Evolutionary conservation across 106 monocot genomes (phyloP), one percentile per base, ranked within the genome.

Genomic region (Phalaenopsis aphrodite): DNA sequence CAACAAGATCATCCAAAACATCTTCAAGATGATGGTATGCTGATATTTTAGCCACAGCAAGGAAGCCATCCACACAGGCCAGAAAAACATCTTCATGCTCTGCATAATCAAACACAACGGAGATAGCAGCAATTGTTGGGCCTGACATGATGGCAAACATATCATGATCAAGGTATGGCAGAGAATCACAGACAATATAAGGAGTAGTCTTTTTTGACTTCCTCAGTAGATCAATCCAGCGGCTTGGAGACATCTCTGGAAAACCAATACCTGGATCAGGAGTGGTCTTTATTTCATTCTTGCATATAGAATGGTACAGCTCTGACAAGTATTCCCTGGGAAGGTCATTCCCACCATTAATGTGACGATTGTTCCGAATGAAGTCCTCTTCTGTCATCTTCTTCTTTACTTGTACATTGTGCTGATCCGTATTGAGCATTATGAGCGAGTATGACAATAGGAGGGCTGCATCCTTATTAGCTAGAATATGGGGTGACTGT

Each of bases 381-480:
- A 93, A 93, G 66, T 93, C 93, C 77, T 93, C 88, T 73, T 93
- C 93, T 3, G 93, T 88, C 93, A 88, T 93, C 86, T 93, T 93
- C 84, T 87, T 93, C 79, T 88, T 93, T 36, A 93, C 93, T 81
- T 85, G 88, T 78, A 88, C 79, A 76, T 93, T 93, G 86, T 93
- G 93, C 72, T 90, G 93, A 78, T 93, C 93, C 2, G 93, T 93
- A 78, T 93, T 93, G 49, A 93, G 90, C 86, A 93, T 75, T 58
- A 93, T 93, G 30, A 93, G 80, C n/a, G 93, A 93, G 82, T 93
- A 93, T 45, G 90, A 88, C 52, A 93, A 49, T 17, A 93, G 64
- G 38, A 93, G 83, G 56, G 93, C 90, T 71, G 88, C 90, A 84
- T 93, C 93, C 74, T 86, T 90, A 74, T 93, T 90, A 18, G 81